phyloP scores from a whole-genome alignment of 805 yeast species.

The Pichia insulana region DNA sequence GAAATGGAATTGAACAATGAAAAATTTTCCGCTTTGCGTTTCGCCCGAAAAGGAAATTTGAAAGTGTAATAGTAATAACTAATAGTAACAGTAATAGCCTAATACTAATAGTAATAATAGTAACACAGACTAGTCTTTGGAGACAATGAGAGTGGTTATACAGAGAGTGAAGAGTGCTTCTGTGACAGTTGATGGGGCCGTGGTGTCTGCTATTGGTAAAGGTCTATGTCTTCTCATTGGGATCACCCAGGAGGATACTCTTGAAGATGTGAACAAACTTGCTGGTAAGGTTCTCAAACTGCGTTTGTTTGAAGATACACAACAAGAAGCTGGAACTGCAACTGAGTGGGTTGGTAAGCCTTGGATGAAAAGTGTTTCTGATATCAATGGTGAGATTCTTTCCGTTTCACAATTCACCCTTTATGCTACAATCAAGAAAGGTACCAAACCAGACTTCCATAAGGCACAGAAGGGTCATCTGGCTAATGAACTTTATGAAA shows the following conservation, averaged over 20 bases:
- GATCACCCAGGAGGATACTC: constrained; percentile 67
- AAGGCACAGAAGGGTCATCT: constrained; percentile 73
- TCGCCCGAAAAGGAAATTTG: neutral
- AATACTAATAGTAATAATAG: too few relatives aligned
- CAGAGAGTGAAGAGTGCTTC: constrained; percentile 87
- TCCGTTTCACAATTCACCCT: constrained; percentile 92
- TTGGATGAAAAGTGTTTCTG: constrained; percentile 69
- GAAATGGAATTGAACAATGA: too few relatives aligned
- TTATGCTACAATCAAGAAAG: constrained; percentile 77
- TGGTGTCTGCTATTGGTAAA: constrained; percentile 64
- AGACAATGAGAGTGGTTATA: constrained; percentile 76
- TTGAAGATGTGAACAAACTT: constrained; percentile 60
- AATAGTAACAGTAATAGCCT: too few relatives aligned
- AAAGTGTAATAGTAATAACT: too few relatives aligned
- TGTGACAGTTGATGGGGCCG: constrained; percentile 66
- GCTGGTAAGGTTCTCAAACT: constrained; percentile 59
- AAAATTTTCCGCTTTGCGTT: neutral
- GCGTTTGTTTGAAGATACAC: constrained; percentile 60
- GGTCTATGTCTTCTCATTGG: constrained; percentile 85
- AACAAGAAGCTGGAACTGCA: constrained; percentile 28
- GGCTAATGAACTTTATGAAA: constrained; percentile 43
- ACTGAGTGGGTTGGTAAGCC: constrained; percentile 54
- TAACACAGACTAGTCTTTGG: too few relatives aligned
- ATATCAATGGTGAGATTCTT: constrained; percentile 61
- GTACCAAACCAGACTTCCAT: constrained; percentile 93